A percentile compares a stretch with the other conserved stretches of the same genome.
Conservation (phyloP, 73 alveolate species). For the Tetrahymena thermophila region DNA sequence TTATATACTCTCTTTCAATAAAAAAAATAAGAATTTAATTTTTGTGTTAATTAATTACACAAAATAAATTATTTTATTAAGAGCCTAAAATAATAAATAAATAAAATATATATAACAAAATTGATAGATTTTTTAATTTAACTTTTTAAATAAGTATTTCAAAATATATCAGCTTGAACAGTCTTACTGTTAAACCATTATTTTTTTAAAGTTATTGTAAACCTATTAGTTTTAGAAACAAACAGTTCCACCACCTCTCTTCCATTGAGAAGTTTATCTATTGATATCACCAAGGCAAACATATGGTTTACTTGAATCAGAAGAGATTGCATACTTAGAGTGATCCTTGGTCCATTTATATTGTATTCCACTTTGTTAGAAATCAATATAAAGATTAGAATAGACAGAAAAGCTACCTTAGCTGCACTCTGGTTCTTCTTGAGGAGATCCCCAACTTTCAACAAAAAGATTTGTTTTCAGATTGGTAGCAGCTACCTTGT, state of each 20-base stretch:
- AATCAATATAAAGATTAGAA: constrained; percentile 3
- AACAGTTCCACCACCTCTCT: constrained; percentile 35
- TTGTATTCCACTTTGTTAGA: constrained; percentile 24
- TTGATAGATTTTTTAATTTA: background rate
- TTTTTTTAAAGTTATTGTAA: background rate
- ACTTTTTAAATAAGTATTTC: background rate
- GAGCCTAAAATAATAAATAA: background rate
- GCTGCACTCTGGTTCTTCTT: constrained; percentile 3
- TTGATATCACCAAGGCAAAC: constrained; percentile 18
- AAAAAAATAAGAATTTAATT: too few species aligned
- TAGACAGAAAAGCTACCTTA: background rate
- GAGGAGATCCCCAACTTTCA: constrained; percentile 37
- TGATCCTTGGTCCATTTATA: constrained; percentile 30
- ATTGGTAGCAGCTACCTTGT: constrained; percentile 11
- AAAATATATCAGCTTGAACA: background rate
- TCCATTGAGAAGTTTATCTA: constrained; percentile 21
- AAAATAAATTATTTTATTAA: too few species aligned
- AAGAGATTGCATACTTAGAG: constrained; percentile 22
- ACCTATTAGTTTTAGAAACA: constrained; percentile 8
- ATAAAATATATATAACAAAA: too few species aligned
- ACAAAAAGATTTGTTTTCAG: background rate
- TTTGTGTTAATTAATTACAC: background rate
- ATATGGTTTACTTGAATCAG: background rate
- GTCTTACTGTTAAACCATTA: background rate
- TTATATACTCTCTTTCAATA: too few species aligned